These are phyloP conservation scores for Tritrichomonas musculus DNA, from an alignment of 208 protist genomes.

Conservation along the genomic window DNA sequence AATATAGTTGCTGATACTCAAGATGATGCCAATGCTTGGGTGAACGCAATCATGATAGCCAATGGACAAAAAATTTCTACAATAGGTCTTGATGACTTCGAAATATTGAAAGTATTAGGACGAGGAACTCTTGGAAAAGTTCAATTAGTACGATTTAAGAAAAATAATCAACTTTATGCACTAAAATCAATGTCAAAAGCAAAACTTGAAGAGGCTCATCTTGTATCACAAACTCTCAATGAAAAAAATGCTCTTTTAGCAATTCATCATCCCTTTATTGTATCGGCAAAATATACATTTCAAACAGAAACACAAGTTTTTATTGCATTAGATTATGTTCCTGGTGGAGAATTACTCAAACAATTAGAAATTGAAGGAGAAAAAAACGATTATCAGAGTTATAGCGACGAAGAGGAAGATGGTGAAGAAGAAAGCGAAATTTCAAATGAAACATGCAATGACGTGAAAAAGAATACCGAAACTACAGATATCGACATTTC, in stretches of 20 bases:
- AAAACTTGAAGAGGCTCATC: neutral
- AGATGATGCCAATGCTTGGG: neutral
- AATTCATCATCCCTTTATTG: slow-evolving; percentile 27
- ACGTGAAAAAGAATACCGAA: no score
- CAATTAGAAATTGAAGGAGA: no score
- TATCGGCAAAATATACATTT: slow-evolving; percentile 46
- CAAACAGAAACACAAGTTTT: slow-evolving; percentile 57
- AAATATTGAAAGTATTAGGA: slow-evolving; percentile 61
- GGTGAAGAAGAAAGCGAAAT: no score
- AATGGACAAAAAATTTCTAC: no score
- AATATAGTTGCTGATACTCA: neutral
- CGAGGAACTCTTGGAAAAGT: slow-evolving; percentile 65
- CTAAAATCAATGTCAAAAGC: slow-evolving; percentile 53
- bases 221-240: neutral
- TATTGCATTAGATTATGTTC: slow-evolving; percentile 58
- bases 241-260: neutral
- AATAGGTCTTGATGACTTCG: slow-evolving; percentile 62
- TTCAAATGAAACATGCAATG: no score
- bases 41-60: neutral
- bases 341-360: slow-evolving; percentile 67
- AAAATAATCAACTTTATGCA: slow-evolving; percentile 53
- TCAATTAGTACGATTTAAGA: slow-evolving; percentile 50
- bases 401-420: no score
- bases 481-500: no score
- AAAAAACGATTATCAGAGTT: no score